Base-by-base conservation (phyloP, 2,329 filamentous ascomycete species). In the Myriosclerotinia duriaeana region DNA sequence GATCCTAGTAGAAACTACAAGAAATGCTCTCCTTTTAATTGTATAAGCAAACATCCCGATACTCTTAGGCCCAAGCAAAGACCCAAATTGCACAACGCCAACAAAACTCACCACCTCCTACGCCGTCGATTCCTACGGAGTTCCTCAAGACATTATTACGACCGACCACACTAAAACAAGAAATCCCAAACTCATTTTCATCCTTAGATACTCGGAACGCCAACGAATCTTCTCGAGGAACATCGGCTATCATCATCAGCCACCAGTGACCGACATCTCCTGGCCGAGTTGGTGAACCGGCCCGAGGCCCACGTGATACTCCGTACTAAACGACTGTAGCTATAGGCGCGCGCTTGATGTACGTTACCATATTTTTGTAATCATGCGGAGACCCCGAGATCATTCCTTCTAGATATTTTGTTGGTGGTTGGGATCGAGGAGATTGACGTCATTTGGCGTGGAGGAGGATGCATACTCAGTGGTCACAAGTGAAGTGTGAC, bases 271-370 rank as follows among this genome's bases (percentile, higher is more conserved):
- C 42, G 20, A n/a, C 7, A 59, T 34, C 42, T 59, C 42, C 17
- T 36, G 42, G 42, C 26, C 56, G 8, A 48, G 42, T 48, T 20
- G 20, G 20, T 12, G 12, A 7, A 12, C 26, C 12, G 12, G 20
- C 20, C 20, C 30, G 40, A 59, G 56, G 26, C 26, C 42, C 56
- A 48, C 42, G 17, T 59, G 42, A 48, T 22, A 6, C 15, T 8
- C 26, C 30, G 30, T 34, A 34, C 2, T 34, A 3, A 5, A 34
- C 30, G 30, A 34, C 30, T 34, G 30, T 15, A 42, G 8, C 14
- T 42, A n/a, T 42, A 42, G 20, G 11, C 56, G 42, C 56, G 40
- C 56, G 56, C 56, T 48, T 36, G 26, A 48, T 48, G 14, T 59
- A 34, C 6, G 12, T 36, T 59, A 9, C 3, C 2, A 6, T 20